These are phyloP conservation scores for Saccharomycopsis amapae DNA, from an alignment of 805 yeast species.

Conservation along the genomic window DNA sequence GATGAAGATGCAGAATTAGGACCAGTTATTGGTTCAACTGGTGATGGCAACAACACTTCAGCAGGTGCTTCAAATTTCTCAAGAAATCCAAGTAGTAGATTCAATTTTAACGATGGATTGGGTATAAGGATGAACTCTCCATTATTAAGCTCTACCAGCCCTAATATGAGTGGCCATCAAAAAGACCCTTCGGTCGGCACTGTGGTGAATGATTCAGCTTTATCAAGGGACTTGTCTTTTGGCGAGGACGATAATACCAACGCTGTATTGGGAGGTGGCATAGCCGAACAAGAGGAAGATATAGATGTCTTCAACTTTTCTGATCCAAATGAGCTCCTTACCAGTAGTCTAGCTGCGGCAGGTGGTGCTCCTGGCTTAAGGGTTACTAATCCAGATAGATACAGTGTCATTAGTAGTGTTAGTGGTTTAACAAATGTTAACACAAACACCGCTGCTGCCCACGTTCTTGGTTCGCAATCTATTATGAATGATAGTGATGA, in stretches of 20 bases:
- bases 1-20: constrained; percentile 10
- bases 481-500: constrained; percentile 12
- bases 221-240: not conserved
- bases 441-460: not conserved
- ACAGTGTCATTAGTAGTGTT: constrained; percentile 1
- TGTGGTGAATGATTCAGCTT: not conserved
- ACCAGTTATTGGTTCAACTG: constrained; percentile 20
- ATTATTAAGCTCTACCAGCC: not conserved
- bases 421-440: not conserved
- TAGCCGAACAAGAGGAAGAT: constrained; percentile 6
- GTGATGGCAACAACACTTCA: constrained; percentile 15
- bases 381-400: constrained; percentile 20
- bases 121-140: constrained; percentile 3
- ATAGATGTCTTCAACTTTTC: constrained; percentile 5
- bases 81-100: constrained; percentile 18
- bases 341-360: not conserved
- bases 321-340: constrained; percentile 1
- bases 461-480: not conserved
- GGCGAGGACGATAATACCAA: not conserved
- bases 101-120: constrained; percentile 3
- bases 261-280: not conserved
- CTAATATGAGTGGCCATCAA: not conserved
- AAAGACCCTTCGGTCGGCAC: not conserved
- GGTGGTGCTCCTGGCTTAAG: constrained; percentile 14
- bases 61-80: constrained; percentile 10